Evolutionary conservation across 2,329 filamentous ascomycete genomes (phyloP).

Genomic region (Septoria petroselini): DNA sequence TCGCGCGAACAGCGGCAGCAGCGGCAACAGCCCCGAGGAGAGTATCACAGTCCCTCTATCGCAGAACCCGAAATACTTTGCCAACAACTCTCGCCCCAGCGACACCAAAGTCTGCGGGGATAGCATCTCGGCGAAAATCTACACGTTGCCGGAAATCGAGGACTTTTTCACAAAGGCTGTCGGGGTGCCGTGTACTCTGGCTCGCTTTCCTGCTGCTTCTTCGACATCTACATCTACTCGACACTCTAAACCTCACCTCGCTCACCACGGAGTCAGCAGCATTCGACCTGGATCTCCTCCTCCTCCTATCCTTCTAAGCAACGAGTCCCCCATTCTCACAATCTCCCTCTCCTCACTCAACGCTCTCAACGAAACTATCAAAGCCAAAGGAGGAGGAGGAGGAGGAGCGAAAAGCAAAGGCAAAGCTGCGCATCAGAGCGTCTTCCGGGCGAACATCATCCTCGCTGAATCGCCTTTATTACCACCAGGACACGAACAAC

Average conservation of each 20-base stretch:
- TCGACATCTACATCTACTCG: constrained; percentile 60
- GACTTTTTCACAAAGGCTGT: constrained; percentile 74
- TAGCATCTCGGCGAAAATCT: constrained; percentile 65
- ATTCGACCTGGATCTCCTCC: constrained; percentile 20
- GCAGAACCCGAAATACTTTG: constrained; percentile 60
- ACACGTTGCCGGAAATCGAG: constrained; percentile 63
- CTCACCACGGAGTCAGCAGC: constrained; percentile 44
- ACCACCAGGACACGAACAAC: constrained; percentile 47
- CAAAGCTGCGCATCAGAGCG: constrained; percentile 64
- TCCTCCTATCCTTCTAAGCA: constrained; percentile 72
- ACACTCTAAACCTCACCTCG: constrained; percentile 68
- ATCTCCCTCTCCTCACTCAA: constrained; percentile 78
- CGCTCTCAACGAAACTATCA: constrained; percentile 71
- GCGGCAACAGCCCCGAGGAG: too few species aligned
- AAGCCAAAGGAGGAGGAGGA: constrained; percentile 56
- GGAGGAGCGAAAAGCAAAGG: too few species aligned
- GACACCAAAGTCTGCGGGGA: constrained; percentile 81
- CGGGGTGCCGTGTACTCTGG: constrained; percentile 76
- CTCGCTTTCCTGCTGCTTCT: constrained; percentile 67
- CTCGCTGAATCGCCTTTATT: constrained; percentile 53
- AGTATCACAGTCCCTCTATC: constrained; percentile 61
- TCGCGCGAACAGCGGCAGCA: constrained; percentile 38
- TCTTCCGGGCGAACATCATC: constrained; percentile 87
- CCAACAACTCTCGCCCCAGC: constrained; percentile 33
- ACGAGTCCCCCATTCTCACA: constrained; percentile 88